phyloP scores from a whole-genome alignment of 208 protist genomes.

The Trichomonas vaginalis region DNA sequence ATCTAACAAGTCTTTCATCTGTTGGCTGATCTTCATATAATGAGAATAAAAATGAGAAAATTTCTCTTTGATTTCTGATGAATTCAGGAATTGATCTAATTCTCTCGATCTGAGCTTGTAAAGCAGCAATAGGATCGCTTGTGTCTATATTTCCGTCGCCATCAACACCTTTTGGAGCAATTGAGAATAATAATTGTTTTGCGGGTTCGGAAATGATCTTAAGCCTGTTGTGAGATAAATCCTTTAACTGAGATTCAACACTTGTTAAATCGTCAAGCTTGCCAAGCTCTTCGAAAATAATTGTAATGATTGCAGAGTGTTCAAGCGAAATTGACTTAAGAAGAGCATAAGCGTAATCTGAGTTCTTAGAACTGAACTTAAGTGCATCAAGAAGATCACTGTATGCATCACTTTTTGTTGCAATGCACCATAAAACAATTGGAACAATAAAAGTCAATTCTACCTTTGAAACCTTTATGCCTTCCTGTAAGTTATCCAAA shows the following conservation, averaged over 20 bases:
- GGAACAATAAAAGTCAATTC: not conserved
- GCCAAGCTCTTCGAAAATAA: not conserved
- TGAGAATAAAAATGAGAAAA: not conserved
- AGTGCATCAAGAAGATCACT: not conserved
- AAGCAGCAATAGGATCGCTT: not conserved
- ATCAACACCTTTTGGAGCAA: not conserved
- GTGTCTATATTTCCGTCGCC: not conserved
- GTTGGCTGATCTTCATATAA: not conserved
- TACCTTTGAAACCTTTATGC: not conserved
- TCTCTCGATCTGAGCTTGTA: not conserved
- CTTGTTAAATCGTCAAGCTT: not conserved
- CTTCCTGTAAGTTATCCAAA: not conserved
- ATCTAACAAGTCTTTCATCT: not conserved
- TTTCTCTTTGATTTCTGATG: not conserved
- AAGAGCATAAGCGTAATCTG: not conserved
- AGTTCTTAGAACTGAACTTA: too few relatives aligned
- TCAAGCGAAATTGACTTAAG: not conserved
- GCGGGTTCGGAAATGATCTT: too few relatives aligned
- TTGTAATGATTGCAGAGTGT: not conserved
- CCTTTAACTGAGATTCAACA: not conserved
- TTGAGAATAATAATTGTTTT: too few relatives aligned
- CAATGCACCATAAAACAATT: not conserved
- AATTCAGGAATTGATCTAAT: not conserved
- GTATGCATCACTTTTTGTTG: constrained; percentile 12
- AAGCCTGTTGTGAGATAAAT: not conserved